Conservation (phyloP, 352 stramenopile genomes). For the Thalassiosira delicatula region DNA sequence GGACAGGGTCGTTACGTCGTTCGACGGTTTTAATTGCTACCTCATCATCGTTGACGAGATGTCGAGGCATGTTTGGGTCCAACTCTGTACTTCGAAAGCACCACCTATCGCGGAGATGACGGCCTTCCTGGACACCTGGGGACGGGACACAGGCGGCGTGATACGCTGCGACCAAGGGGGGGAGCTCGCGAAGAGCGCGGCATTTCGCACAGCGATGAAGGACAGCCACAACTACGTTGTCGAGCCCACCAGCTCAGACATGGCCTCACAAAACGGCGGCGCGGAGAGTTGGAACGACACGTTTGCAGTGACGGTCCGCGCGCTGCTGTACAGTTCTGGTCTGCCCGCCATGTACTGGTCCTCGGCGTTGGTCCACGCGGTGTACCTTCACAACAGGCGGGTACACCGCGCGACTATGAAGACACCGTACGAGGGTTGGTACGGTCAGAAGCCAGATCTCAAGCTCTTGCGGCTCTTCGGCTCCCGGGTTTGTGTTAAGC, state of each 20-base stretch:
- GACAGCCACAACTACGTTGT: conserved; percentile 36
- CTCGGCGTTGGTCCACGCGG: conserved; percentile 15
- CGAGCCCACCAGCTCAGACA: conserved; percentile 40
- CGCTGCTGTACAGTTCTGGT: conserved; percentile 38
- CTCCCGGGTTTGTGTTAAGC: conserved; percentile 38
- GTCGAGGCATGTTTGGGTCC: conserved; percentile 32
- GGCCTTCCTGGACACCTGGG: conserved; percentile 12
- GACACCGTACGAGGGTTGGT: conserved; percentile 50
- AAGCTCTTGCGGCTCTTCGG: conserved; percentile 37
- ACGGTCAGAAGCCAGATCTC: conserved; percentile 34
- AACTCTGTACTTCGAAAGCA: conserved; percentile 30
- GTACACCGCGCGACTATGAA: conserved; percentile 3
- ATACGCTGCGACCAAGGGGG: conserved; percentile 43
- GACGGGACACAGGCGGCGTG: conserved; percentile 11
- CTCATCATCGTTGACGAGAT: conserved; percentile 12
- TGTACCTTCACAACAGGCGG: conserved; percentile 28
- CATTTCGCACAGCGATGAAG: conserved; percentile 5
- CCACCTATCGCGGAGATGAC: conserved; percentile 19
- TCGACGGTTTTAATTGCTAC: conserved; percentile 28
- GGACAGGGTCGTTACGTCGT: conserved; percentile 7
- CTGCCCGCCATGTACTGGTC: conserved; percentile 34
- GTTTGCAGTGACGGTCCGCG: conserved; percentile 20
- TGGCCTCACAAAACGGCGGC: conserved; percentile 29
- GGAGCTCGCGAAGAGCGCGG: conserved; percentile 21
- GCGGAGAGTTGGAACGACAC: conserved; percentile 26